These are phyloP conservation scores for Leccinum pellstonianum DNA, from an alignment of 768 basidiomycete genomes.

Conservation along the genomic window DNA sequence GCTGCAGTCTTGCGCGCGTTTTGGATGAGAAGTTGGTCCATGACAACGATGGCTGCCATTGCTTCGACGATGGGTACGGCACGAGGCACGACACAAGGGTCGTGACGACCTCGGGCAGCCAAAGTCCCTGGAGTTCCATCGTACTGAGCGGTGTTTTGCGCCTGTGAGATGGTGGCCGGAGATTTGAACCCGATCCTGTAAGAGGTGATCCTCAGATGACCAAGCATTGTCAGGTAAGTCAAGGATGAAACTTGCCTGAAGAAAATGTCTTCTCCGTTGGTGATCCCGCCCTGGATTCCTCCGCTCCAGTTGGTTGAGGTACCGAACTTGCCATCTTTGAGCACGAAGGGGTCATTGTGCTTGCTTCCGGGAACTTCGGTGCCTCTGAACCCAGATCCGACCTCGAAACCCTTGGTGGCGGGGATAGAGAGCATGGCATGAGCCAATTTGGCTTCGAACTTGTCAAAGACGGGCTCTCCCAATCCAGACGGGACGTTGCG, in stretches of 20 bases:
- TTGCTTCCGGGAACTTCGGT: constrained; percentile 89
- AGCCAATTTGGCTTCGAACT: constrained; percentile 91
- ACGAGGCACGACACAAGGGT: constrained; percentile 95
- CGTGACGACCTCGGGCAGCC: constrained; percentile 91
- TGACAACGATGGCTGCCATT: constrained; percentile 93
- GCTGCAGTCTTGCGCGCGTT: constrained; percentile 77
- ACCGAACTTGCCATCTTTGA: constrained; percentile 68
- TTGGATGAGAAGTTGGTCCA: constrained; percentile 92
- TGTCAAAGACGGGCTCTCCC: constrained; percentile 98
- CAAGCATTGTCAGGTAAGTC: not conserved
- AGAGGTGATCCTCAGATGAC: constrained; percentile 11
- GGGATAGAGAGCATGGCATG: constrained; percentile 99
- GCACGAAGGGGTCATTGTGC: constrained; percentile 90
- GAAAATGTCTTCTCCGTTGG: constrained; percentile 96
- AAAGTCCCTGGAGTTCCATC: constrained; percentile 86
- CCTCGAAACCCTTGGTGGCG: constrained; percentile 97
- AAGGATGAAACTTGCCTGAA: constrained; percentile 64
- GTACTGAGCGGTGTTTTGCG: constrained; percentile 89
- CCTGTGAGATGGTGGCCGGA: constrained; percentile 94
- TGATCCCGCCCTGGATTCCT: constrained; percentile 96
- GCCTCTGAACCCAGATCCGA: constrained; percentile 95
- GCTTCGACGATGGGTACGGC: constrained; percentile 98
- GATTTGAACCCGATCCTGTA: constrained; percentile 93
- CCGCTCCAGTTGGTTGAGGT: constrained; percentile 96
- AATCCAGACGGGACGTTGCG: constrained; percentile 87